Conservation (phyloP, 192 early-diverging fungal genomes). For the Linnemannia exigua region DNA sequence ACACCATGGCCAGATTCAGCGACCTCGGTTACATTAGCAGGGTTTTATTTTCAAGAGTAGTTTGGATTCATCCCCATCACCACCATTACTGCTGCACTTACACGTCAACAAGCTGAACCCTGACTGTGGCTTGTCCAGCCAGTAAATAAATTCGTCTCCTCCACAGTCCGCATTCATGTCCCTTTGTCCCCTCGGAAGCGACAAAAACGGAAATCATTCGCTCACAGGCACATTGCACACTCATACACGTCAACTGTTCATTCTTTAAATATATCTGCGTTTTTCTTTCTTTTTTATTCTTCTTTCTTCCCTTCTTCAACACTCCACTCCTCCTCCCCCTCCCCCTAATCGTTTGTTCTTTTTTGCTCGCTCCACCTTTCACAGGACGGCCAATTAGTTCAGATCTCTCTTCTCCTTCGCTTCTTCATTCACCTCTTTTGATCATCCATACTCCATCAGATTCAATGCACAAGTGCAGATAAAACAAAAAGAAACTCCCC, state of each 20-base stretch:
- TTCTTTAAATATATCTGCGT: too few relatives aligned
- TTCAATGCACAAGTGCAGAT: constrained; percentile 9
- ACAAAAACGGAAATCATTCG: not conserved
- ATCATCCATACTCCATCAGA: not conserved
- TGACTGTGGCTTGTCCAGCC: constrained; percentile 9
- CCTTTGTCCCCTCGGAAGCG: too few relatives aligned
- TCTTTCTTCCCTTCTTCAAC: not conserved
- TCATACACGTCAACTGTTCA: too few relatives aligned
- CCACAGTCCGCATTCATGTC: not conserved
- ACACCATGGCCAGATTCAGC: too few relatives aligned
- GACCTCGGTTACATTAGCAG: too few relatives aligned
- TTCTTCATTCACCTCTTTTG: not conserved
- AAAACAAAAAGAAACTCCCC: not conserved
- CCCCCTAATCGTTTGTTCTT: not conserved
- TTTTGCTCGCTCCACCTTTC: not conserved
- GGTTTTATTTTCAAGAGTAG: too few relatives aligned
- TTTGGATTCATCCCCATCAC: too few relatives aligned
- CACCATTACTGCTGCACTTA: too few relatives aligned
- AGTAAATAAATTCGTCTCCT: not conserved
- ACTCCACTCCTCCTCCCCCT: not conserved
- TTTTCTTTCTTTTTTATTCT: not conserved
- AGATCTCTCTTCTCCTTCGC: not conserved
- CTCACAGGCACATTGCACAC: not conserved
- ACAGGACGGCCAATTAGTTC: not conserved
- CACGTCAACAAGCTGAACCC: too few relatives aligned